Evolutionary conservation across 2,329 filamentous ascomycete genomes (phyloP), one percentile per base, ranked within the genome.

Genomic region (Fusarium musae): DNA sequence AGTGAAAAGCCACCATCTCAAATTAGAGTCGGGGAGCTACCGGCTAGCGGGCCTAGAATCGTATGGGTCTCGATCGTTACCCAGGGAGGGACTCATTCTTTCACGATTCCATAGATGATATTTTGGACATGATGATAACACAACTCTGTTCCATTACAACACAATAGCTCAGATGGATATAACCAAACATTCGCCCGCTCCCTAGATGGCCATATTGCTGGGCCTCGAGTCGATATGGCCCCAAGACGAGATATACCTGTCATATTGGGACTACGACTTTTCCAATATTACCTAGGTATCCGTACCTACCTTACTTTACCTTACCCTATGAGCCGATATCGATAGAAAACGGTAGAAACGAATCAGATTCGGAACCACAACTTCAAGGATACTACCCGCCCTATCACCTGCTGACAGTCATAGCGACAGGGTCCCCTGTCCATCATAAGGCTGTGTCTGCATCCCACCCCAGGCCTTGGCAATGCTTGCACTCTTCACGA

Each of bases 361-460:
- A 52, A 67, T 44, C 37, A 36, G 26, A 40, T 37, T 26, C 36
- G 28, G 47, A 32, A 58, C 70, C 47, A 62, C 61, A 63, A 28
- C 65, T 63, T 53, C 30, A 68, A 49, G 28, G 63, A 17, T 36
- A 36, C 39, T 36, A 42, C 44, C 28, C 28, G 43, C 34, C 49
- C 54, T 54, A 39, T 57, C 58, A 59, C 46, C 57, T 63, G 75
- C 73, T 77, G 71, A 71, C 73, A 52, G 52, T 63, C 57, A 70
- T 69, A 70, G 40, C 50, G 65, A 57, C 58, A 52, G 42, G 47
- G 28, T 40, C 60, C 70, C 73, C 66, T 75, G 75, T 63, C 65
- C 65, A 54, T 65, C 60, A 69, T 77, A 77, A 70, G 75, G 75
- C 73, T 75, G 53, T 77, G 74, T 71, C 70, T 69, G 66, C 74